phyloP scores from a whole-genome alignment of 169 alveolate species.

The Pseudocohnilembus persalinus region DNA sequence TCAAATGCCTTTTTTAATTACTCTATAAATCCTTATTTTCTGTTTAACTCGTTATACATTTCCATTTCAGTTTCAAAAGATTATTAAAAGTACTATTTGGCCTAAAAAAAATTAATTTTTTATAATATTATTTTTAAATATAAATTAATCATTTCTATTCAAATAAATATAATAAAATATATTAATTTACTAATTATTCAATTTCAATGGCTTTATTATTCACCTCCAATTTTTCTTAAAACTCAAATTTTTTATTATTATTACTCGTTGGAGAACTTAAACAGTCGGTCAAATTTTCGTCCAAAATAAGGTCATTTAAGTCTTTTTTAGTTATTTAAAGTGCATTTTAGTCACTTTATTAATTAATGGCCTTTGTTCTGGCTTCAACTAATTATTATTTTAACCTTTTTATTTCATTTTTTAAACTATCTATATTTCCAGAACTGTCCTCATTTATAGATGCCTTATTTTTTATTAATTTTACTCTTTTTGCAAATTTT shows the following conservation, averaged over 20 bases:
- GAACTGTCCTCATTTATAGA: slow-evolving; percentile 77
- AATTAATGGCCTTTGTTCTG: not conserved
- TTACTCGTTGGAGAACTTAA: no score
- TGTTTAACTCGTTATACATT: not conserved
- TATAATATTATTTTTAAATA: no score
- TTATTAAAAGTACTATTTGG: not conserved
- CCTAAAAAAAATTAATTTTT: no score
- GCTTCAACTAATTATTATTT: not conserved
- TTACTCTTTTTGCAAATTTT: slow-evolving; percentile 87
- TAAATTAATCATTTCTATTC: no score
- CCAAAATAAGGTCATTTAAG: no score
- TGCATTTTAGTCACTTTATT: not conserved
- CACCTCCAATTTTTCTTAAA: not conserved
- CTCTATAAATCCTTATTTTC: not conserved
- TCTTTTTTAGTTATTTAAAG: no score
- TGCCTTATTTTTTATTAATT: slow-evolving; percentile 82
- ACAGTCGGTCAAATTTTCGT: no score
- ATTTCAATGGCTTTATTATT: no score
- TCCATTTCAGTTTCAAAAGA: not conserved
- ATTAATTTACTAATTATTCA: no score
- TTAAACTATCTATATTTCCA: slow-evolving; percentile 58
- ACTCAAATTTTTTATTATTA: not conserved
- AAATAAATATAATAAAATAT: no score
- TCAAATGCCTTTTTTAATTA: not conserved
- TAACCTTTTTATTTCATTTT: slow-evolving; percentile 65